Percentiles rank a stretch among this genome's conserved stretches.
Evolutionary conservation across 371 early-diverging fungal genomes (phyloP).

Genomic region (Saksenaea vasiformis): DNA sequence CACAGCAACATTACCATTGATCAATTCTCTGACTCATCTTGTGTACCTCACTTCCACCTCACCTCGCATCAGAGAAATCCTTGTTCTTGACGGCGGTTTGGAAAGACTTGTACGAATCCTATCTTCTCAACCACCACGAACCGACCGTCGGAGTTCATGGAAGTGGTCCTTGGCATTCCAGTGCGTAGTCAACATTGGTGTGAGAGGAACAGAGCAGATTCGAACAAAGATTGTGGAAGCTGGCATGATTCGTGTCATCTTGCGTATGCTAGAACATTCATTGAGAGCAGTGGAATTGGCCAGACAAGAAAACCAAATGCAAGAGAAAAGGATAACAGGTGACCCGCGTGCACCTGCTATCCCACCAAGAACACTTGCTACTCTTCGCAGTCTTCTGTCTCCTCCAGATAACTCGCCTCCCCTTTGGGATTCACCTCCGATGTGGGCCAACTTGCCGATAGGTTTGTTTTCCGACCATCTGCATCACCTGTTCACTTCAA

Average conservation of each 20-base stretch:
- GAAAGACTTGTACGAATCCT: conserved; percentile 83
- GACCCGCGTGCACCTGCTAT: background rate
- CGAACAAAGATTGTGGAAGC: conserved; percentile 84
- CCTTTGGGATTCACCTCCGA: background rate
- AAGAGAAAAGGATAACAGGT: background rate
- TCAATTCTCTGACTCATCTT: conserved; percentile 86
- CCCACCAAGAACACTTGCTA: conserved; percentile 8
- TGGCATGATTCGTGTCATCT: conserved; percentile 78
- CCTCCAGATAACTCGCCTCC: background rate
- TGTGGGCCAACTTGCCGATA: conserved; percentile 9
- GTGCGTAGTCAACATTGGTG: conserved; percentile 84
- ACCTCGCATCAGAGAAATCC: conserved; percentile 77
- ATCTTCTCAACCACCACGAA: conserved; percentile 56
- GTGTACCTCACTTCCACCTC: conserved; percentile 83
- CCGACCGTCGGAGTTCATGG: conserved; percentile 71
- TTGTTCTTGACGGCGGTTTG: conserved; percentile 87
- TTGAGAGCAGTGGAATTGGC: conserved; percentile 58
- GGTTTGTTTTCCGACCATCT: conserved; percentile 31
- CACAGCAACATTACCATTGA: conserved; percentile 82
- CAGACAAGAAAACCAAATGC: conserved; percentile 45
- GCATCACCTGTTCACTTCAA: conserved; percentile 15
- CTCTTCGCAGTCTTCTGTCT: background rate
- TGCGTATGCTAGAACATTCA: conserved; percentile 76
- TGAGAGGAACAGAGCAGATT: conserved; percentile 81
- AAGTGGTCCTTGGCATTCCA: conserved; percentile 86